Evolutionary conservation across 257 asterid species (phyloP).

Genomic region (Thymus quinquecostatus): DNA sequence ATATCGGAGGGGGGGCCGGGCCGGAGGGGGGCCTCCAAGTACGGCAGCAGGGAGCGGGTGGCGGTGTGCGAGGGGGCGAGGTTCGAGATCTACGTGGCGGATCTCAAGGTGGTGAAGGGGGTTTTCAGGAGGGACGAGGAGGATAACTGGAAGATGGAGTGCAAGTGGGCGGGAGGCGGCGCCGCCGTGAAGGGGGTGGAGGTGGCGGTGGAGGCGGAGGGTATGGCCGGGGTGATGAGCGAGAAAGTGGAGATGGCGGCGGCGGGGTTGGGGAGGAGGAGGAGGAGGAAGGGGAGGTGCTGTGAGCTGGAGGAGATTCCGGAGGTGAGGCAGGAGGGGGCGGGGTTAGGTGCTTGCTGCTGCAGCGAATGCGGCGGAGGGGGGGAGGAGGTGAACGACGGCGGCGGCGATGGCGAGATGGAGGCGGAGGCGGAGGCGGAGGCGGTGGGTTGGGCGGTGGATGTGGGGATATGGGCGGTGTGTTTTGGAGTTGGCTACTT

Average conservation of each 20-base stretch:
- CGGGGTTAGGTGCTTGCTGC: slow-evolving; percentile 41
- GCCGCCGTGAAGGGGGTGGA: slow-evolving; percentile 44
- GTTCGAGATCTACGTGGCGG: slow-evolving; percentile 60
- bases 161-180: slow-evolving; percentile 41
- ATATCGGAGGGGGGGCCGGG: slow-evolving; percentile 18
- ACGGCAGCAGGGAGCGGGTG: slow-evolving; percentile 61
- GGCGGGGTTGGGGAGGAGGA: slow-evolving; percentile 35
- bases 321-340: slow-evolving; percentile 64
- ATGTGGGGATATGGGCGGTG: slow-evolving; percentile 77
- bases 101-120: slow-evolving; percentile 59
- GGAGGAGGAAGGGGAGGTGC: slow-evolving; percentile 40
- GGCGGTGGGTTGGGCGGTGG: slow-evolving; percentile 72
- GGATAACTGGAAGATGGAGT: slow-evolving; percentile 61
- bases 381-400: slow-evolving; percentile 25
- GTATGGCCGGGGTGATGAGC: slow-evolving; percentile 31
- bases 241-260: slow-evolving; percentile 49
- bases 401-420: slow-evolving; percentile 32
- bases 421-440: slow-evolving; percentile 36
- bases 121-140: slow-evolving; percentile 54
- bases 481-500: slow-evolving; percentile 75
- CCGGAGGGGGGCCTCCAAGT: slow-evolving; percentile 16
- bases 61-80: slow-evolving; percentile 60
- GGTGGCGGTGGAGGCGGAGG: slow-evolving; percentile 64
- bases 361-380: slow-evolving; percentile 51
- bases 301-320: slow-evolving; percentile 74